Conservation (phyloP, 495 filamentous ascomycete genomes). For the Hypomontagnella monticulosa region DNA sequence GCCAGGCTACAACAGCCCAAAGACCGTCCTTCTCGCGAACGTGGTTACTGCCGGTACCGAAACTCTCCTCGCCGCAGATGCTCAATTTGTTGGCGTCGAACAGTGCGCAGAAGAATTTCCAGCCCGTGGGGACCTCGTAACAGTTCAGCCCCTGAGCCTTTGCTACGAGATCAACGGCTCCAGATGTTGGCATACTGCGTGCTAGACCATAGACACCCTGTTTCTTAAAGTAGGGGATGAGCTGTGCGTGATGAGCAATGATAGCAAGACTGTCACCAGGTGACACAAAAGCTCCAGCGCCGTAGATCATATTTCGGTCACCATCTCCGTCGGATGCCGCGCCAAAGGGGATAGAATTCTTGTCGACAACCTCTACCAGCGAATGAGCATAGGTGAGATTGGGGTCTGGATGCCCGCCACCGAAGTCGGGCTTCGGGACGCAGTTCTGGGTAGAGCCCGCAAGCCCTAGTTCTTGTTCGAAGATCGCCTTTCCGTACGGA, state of each 20-base stretch:
- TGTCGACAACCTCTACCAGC: conserved; percentile 91
- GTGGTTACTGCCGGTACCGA: conserved; percentile 98
- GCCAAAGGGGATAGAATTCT: conserved; percentile 91
- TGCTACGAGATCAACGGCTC: conserved; percentile 93
- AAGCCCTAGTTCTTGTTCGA: conserved; percentile 91
- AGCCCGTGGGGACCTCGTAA: conserved; percentile 98
- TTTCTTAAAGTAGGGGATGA: conserved; percentile 98
- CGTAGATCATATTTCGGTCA: conserved; percentile 99
- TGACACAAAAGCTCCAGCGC: conserved; percentile 94
- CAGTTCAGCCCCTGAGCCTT: conserved; percentile 89
- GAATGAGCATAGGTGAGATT: conserved; percentile 99
- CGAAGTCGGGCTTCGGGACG: conserved; percentile 90
- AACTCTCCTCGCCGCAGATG: conserved; percentile 98
- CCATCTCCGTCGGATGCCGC: conserved; percentile 96
- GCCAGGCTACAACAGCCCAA: conserved; percentile 96
- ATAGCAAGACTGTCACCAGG: conserved; percentile 97
- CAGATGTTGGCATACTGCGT: conserved; percentile 95
- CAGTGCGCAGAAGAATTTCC: conserved; percentile 99
- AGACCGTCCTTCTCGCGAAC: conserved; percentile 98
- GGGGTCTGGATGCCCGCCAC: conserved; percentile 95
- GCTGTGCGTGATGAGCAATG: conserved; percentile 92
- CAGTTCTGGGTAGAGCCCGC: conserved; percentile 90
- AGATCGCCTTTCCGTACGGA: conserved; percentile 92
- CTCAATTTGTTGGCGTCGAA: conserved; percentile 98
- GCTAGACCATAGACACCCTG: conserved; percentile 95